A percentile compares a stretch with the other conserved stretches of the same genome.
Evolutionary conservation across 2,329 filamentous ascomycete species (phyloP).

Genomic region (Lachnellula willkommii): DNA sequence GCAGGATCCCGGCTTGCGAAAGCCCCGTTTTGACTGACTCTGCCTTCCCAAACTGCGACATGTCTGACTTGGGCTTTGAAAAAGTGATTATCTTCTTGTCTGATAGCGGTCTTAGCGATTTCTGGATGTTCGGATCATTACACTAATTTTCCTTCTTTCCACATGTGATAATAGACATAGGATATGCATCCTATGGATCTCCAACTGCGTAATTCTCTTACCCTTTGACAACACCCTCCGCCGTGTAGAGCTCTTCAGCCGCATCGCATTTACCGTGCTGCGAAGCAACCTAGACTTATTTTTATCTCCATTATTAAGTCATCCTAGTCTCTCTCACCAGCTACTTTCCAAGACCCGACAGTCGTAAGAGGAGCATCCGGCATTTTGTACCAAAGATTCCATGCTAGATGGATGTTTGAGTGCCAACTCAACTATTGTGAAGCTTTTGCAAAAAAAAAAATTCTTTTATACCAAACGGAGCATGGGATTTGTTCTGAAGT

Average conservation of each 20-base stretch:
- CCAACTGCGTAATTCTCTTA: constrained; percentile 54
- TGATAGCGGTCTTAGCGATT: constrained; percentile 58
- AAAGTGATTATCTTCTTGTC: constrained; percentile 59
- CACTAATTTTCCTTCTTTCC: constrained; percentile 85
- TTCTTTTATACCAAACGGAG: too few relatives aligned
- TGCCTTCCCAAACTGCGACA: constrained; percentile 70
- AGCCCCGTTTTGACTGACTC: constrained; percentile 75
- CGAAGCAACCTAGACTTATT: too few relatives aligned
- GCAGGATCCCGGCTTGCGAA: constrained; percentile 61
- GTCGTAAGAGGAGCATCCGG: too few relatives aligned
- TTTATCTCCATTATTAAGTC: too few relatives aligned
- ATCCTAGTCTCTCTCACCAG: too few relatives aligned
- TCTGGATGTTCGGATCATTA: constrained; percentile 67
- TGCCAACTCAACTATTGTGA: too few relatives aligned
- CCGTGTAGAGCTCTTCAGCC: constrained; percentile 9
- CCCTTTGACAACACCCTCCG: constrained; percentile 49
- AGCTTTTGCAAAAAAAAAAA: too few relatives aligned
- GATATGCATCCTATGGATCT: constrained; percentile 82
- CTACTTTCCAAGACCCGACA: too few relatives aligned
- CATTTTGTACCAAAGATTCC: too few relatives aligned
- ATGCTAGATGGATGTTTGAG: too few relatives aligned
- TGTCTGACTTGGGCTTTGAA: constrained; percentile 60
- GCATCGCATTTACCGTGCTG: neutral
- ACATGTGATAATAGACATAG: constrained; percentile 77
- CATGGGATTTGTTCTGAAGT: too few relatives aligned